Base-by-base conservation (phyloP, 164 flowering plant species). In the Nymphaea thermarum region DNA sequence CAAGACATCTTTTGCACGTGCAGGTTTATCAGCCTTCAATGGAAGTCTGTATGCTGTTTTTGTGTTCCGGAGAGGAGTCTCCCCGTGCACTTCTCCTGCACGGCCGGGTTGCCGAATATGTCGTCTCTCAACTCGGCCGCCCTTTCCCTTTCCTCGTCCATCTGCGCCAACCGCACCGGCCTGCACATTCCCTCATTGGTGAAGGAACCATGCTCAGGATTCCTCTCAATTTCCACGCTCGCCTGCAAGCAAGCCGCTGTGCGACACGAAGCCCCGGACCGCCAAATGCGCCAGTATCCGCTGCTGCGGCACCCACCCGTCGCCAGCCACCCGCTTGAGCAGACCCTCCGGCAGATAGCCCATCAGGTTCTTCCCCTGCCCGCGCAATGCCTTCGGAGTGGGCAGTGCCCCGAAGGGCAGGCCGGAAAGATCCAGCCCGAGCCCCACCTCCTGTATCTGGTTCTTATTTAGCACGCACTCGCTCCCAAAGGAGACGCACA, bases 241-340 rank as follows among this genome's bases (percentile, higher is more conserved):
- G 14, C 57, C 57, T 15, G 67, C 75, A 68, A 86, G n/a, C n/a
- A 85, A 84, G 1, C 92, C 96, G 42, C 86, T 81, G 67, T 86
- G 90, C 43, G 87, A 82, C 78, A 88, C 64, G 72, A 76, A 86
- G 2, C 86, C 88, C 15, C 86, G 83, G 0, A 83, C 71, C 3
- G 88, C 65, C 0, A 69, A 74, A 61, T 86, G 94, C 16, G 76
- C 62, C 57, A 88, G 70, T 62, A 85, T 85, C 73, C 51, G 77
- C 6, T 73, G 65, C 67, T 85, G 91, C 1, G 91, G 88, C 0
- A 76, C 88, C 94, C 88, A 88, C 4, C 78, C 77, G n/a, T 10
- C 12, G 53, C 78, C 8, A 16, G 8, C 51, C 8, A 68, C 70
- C 25, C 82, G 66, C 4, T 74, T 75, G 60, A 44, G 51, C 62